Evolutionary conservation across 306 rosid genomes (phyloP).

Genomic region (Pachyrhizus erosus): DNA sequence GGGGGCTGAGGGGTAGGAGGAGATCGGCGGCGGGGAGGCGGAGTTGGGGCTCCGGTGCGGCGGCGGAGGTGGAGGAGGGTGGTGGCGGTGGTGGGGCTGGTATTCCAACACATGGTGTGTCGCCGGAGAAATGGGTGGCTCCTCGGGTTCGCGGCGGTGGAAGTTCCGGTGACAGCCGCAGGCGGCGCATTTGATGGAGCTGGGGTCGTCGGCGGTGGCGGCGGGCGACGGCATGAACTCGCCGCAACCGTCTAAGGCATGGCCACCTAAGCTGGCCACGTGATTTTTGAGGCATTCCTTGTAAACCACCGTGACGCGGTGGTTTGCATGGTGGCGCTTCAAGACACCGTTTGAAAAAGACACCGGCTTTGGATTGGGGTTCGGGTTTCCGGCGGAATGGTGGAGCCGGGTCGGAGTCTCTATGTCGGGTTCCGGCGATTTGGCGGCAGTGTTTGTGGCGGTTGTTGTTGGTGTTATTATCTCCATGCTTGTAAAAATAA

Average conservation of each 20-base stretch:
- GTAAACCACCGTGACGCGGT: constrained; percentile 51
- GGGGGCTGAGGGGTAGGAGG: constrained; percentile 92
- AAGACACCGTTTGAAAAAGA: constrained; percentile 83
- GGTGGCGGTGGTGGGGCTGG: constrained; percentile 89
- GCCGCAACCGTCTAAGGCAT: constrained; percentile 92
- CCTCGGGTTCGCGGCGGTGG: constrained; percentile 97
- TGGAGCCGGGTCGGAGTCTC: constrained; percentile 73
- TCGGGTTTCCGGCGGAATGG: constrained; percentile 21
- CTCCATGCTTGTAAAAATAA: constrained; percentile 72
- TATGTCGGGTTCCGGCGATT: constrained; percentile 72
- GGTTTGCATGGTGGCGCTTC: constrained; percentile 60
- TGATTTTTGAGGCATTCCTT: constrained; percentile 92
- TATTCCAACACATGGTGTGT: constrained; percentile 67
- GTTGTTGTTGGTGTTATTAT: constrained; percentile 44
- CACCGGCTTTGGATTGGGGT: constrained; percentile 60
- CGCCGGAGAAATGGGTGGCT: constrained; percentile 42
- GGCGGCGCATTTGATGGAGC: constrained; percentile 89
- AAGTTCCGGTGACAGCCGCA: constrained; percentile 98
- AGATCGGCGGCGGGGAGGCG: constrained; percentile 96
- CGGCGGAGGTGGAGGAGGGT: constrained; percentile 58
- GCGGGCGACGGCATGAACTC: constrained; percentile 92
- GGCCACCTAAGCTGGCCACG: constrained; percentile 87
- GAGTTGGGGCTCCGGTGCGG: constrained; percentile 76
- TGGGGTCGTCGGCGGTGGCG: constrained; percentile 68
- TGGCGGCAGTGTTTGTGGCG: constrained; percentile 37